Evolutionary conservation across 805 yeast genomes (phyloP).

Genomic region (Saturnispora silvae): DNA sequence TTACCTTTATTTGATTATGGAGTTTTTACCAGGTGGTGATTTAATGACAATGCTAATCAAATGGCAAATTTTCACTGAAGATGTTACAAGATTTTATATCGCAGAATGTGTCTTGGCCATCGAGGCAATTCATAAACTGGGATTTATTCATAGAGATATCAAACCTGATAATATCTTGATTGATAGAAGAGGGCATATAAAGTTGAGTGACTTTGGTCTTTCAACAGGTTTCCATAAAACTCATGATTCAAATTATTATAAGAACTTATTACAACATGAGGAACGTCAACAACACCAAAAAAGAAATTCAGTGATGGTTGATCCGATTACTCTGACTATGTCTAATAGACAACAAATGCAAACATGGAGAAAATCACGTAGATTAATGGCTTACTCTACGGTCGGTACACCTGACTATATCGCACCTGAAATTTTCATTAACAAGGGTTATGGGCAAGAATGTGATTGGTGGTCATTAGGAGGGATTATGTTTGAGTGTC

Average conservation of each 20-base stretch:
- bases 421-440: slow-evolving; percentile 88
- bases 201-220: slow-evolving; percentile 64
- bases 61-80: slow-evolving; percentile 91
- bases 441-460: slow-evolving; percentile 93
- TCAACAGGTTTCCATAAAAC: slow-evolving; percentile 91
- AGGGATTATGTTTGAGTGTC: slow-evolving; percentile 92
- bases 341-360: slow-evolving; percentile 91
- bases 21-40: slow-evolving; percentile 75
- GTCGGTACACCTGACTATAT: slow-evolving; percentile 96
- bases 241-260: slow-evolving; percentile 80
- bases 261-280: slow-evolving; percentile 67
- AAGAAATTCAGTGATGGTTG: slow-evolving; percentile 79
- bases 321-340: slow-evolving; percentile 91
- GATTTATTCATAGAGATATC: slow-evolving; percentile 93
- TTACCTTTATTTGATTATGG: slow-evolving; percentile 71
- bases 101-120: slow-evolving; percentile 94
- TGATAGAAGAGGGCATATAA: slow-evolving; percentile 55
- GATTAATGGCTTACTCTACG: slow-evolving; percentile 91
- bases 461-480: slow-evolving; percentile 99
- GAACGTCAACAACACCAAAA: slow-evolving; percentile 2
- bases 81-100: slow-evolving; percentile 85
- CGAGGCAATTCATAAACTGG: slow-evolving; percentile 86
- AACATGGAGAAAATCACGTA: slow-evolving; percentile 87
- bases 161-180: slow-evolving; percentile 87
- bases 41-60: slow-evolving; percentile 91